Conservation (phyloP, 306 rosid genomes). For the Acacia acuminata region DNA sequence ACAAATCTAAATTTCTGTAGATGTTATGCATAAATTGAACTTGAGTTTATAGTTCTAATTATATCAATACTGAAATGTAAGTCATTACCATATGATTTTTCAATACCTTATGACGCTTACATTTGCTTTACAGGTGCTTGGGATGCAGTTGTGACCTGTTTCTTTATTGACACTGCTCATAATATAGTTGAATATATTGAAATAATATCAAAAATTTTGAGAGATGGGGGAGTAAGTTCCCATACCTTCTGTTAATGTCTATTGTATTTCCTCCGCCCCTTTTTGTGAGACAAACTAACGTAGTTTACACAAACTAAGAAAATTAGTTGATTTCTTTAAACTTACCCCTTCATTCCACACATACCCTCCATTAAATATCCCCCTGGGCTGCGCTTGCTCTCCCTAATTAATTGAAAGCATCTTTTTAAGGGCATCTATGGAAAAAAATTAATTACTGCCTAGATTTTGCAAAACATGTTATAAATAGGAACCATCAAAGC, state of each 20-base stretch:
- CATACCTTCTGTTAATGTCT: slow-evolving; percentile 19
- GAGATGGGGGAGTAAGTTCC: slow-evolving; percentile 93
- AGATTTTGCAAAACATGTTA: neutral
- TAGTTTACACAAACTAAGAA: neutral
- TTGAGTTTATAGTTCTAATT: neutral
- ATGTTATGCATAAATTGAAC: slow-evolving; percentile 8
- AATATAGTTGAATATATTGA: slow-evolving; percentile 87
- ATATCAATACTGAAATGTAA: neutral
- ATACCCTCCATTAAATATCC: neutral
- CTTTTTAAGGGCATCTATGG: neutral
- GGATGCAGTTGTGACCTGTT: slow-evolving; percentile 97
- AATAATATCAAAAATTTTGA: slow-evolving; percentile 79
- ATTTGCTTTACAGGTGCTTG: slow-evolving; percentile 71
- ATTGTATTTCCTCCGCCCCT: neutral
- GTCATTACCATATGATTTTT: neutral
- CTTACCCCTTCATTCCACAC: neutral
- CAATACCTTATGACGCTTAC: slow-evolving; percentile 34
- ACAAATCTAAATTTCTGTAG: neutral
- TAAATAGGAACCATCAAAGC: neutral
- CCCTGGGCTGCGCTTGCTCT: neutral
- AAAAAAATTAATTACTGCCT: neutral
- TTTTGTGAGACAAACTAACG: neutral
- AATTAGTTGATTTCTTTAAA: neutral
- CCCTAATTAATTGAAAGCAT: neutral
- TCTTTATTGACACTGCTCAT: slow-evolving; percentile 95